Evolutionary conservation across 2,329 filamentous ascomycete genomes (phyloP), one percentile per base, ranked within the genome.

Genomic region (Fusarium sp.): DNA sequence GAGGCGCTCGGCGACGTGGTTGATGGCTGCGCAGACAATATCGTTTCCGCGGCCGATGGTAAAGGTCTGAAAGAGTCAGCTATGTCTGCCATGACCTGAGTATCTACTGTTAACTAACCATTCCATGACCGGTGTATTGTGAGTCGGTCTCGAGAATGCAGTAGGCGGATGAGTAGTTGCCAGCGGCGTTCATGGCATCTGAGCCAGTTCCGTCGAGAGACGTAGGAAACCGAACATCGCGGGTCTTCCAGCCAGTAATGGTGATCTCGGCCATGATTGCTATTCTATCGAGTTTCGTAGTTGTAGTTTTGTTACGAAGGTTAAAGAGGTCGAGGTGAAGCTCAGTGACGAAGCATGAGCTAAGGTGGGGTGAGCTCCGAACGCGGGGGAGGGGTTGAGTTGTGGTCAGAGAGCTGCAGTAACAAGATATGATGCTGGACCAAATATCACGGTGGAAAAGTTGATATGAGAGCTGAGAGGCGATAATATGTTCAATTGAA

Each of bases 141-240:
- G 93, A 92, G 81, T 97, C 93, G 0, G 95, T 98, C 80, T 94
- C 86, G 58, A 98, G 86, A 78, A 98, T 96, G 83, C 94, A 97
- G 87, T 98, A 98, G n/a, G 95, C 95, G 14, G 95, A 89, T 2
- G 94, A 97, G 85, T 98, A 98, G 84, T 98, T 94, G 71, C 94
- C 93, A 3, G 95, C 94, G 4, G 94, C 93, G 81, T 98, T 98
- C 95, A 98, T 98, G 79, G 94, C 95, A 89, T 98, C 95, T 10
- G 94, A 97, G 79, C 95, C 95, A n/a, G 94, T 97, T 86, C 96
- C 96, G 85, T 97, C 94, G 70, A 98, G 91, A 45, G 95, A 98
- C n/a, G 95, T 98, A 83, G 93, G 93, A 82, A 94, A 94, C 77
- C 93, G 90, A 81, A 94, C 92, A 85, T 94, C 93, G 80, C 91